Evolutionary conservation across 75 land plant species (phyloP), one percentile per base, ranked within the genome.

Genomic region (Adiantum capillusveneris): DNA sequence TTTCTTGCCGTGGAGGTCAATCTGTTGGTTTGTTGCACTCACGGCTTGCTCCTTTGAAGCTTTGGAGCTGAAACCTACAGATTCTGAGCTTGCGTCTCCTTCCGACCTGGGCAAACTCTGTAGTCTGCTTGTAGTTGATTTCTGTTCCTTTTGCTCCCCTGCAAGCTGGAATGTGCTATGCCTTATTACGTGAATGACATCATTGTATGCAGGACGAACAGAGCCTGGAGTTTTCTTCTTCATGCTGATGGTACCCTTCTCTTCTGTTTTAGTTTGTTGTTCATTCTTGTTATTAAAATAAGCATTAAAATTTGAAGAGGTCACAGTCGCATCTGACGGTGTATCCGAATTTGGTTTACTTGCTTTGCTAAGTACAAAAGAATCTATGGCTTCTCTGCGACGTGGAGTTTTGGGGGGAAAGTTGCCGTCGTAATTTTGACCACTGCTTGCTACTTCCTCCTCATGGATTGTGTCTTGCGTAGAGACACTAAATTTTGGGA

Each of bases 81-180:
- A 20, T 17, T n/a, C 29, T 22, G 14, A 5, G 51, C 9, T 9
- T 20, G 18, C 18, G 20, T 48, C 9, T 3, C 6, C 29, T 5
- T 25, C 29, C 14, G 14, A 3, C 28, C 14, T 26, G 29, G 29
- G 9, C 14, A 25, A 25, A 6, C 14, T 3, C 25, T 24, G 55
- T 25, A 26, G 2, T 6, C 5, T 53, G 5, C 9, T 53, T 26
- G 24, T 3, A 18, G 6, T 46, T 5, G 14, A 2, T 21, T 18
- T 46, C 50, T 53, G 55, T 53, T 26, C 25, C 25, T 17, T 46
- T 53, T 53, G 6, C 55, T 83, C 87, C 59, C 59, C 49, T 11
- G 85, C 91, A 62, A 94, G 76, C 13, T 88, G 79, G 60, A 83
- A 90, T 57, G 96, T 94, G 58, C 98, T 94, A 60, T 94, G 98